Base-by-base conservation (phyloP, 163 green algal species). In the Chloromonas sp. region DNA sequence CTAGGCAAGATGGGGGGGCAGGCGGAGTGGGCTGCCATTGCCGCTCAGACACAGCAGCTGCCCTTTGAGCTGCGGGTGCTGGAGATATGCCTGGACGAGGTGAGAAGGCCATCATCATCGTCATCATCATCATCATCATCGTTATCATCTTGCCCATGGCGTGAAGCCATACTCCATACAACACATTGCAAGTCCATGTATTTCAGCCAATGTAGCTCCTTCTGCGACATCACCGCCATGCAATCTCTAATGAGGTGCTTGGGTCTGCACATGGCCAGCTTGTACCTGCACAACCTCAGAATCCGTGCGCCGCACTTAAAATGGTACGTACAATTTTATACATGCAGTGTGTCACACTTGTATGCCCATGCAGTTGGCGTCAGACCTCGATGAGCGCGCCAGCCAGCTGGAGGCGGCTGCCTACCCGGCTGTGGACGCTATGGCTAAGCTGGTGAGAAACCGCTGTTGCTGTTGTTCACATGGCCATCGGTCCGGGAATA, bases 31-130 rank as follows among this genome's bases (percentile, higher is more conserved):
- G 66, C 66, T 11, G 66, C 11, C 66, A 74, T 74, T 5, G 5
- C 66, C 66, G 5, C 5, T 5, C 66, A 11, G 5, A 11, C 66
- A 5, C 5, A 74, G 66, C 60, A 85, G 62, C 82, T 92, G 84
- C 90, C 90, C 0, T 93, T 93, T 87, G 90, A 92, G 82, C 86
- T 92, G 15, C 86, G 92, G 14, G 93, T 91, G 36, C 89, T 98
- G 87, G 96, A 98, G 87, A 89, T 94, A 2, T 96, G 92, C 78
- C 88, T 98, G 80, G 96, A 98, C 79, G 84, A 82, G 84, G 78
- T 87, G 79, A 84, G 83, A 11, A n/a, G 8, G 11, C 66, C 66
- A 8, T 76, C 5, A 36, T 36, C 36, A 36, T 36, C 36, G 36
- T 36, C 36, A 36, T 36, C 36, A 36, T 36, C 36, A 36, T 36